Conservation (phyloP, 1,139 yeast species). For the Candida frijolesensis region DNA sequence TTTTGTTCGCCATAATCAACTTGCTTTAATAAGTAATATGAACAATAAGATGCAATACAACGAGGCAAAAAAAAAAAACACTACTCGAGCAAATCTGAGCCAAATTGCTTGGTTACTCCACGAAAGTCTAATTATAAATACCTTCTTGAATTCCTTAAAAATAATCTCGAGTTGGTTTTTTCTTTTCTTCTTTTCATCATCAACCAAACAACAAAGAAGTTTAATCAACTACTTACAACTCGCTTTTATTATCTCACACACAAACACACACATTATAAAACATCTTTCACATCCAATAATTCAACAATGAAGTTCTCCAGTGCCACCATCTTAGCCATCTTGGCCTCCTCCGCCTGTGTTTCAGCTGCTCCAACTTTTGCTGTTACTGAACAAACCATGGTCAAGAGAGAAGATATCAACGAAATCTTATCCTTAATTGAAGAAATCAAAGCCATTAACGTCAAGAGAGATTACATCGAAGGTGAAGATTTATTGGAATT, state of each 20-base stretch:
- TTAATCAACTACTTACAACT: not conserved
- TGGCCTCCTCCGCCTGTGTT: constrained; percentile 42
- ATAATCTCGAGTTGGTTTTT: constrained; percentile 2
- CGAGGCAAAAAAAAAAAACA: not conserved
- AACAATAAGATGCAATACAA: not conserved
- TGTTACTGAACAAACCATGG: constrained; percentile 23
- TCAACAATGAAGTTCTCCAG: constrained; percentile 45
- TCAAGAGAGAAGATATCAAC: constrained; percentile 40
- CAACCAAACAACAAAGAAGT: constrained; percentile 3
- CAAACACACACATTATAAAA: not conserved
- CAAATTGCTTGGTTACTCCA: not conserved
- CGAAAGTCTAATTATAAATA: constrained; percentile 4
- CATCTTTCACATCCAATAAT: not conserved
- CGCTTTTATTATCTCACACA: not conserved
- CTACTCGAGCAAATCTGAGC: not conserved
- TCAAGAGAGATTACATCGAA: constrained; percentile 38
- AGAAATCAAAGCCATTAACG: constrained; percentile 34
- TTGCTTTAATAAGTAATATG: constrained; percentile 5
- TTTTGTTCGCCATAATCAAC: not conserved
- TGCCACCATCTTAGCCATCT: constrained; percentile 44
- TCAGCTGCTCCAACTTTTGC: constrained; percentile 42
- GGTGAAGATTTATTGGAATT: constrained; percentile 32
- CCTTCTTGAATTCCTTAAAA: not conserved
- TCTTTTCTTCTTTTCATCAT: constrained; percentile 6
- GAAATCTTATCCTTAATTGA: constrained; percentile 37